A percentile compares a stretch with the other conserved stretches of the same genome.
These are phyloP conservation scores for Puccinellia tenuiflora DNA, from an alignment of 176 grass and related monocot genomes.

Conservation along the genomic window DNA sequence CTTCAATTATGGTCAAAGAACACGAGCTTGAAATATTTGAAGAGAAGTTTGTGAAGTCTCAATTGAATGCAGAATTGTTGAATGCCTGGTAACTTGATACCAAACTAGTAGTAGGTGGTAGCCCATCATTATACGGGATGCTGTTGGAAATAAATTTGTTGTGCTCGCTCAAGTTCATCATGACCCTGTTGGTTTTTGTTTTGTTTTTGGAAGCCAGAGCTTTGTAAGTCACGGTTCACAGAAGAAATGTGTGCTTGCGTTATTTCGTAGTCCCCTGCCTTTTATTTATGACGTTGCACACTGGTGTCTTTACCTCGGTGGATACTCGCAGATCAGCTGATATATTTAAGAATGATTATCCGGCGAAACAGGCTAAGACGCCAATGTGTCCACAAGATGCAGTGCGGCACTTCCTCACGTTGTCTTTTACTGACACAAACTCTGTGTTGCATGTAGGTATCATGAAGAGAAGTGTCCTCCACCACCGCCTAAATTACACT, in stretches of 20 bases:
- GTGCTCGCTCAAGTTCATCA: no score
- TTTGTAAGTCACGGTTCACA: neutral
- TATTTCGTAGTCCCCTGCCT: no score
- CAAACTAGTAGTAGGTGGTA: neutral
- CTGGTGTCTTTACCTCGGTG: neutral
- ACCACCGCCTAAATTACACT: neutral
- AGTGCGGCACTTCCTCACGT: neutral
- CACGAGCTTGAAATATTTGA: neutral
- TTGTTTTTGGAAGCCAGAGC: neutral
- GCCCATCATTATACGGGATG: neutral
- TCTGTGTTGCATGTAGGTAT: constrained; percentile 3
- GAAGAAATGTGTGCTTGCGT: neutral
- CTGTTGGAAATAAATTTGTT: neutral
- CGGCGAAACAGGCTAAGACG: no score
- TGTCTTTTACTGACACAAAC: neutral
- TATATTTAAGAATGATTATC: no score
- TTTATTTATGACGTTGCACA: neutral
- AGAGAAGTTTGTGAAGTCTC: neutral
- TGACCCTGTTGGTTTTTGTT: neutral
- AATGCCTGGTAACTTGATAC: neutral
- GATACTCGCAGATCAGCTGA: neutral
- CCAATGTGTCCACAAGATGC: neutral
- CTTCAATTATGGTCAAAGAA: neutral
- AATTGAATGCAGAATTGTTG: neutral
- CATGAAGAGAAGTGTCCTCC: neutral